These are phyloP conservation scores for Dipteronia sinensis DNA, from an alignment of 345 rosid genomes.

Conservation along the genomic window DNA sequence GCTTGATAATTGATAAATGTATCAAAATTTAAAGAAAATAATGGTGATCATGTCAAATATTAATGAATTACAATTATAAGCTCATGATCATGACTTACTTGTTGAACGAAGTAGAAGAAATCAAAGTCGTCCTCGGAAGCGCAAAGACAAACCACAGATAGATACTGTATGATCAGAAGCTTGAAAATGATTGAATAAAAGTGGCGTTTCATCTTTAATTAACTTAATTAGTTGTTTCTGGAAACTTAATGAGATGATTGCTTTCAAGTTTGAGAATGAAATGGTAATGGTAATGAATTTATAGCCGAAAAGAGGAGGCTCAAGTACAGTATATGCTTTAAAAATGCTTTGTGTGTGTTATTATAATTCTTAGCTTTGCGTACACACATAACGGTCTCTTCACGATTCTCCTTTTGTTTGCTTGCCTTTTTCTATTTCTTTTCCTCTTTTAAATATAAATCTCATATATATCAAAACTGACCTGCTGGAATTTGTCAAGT, in stretches of 20 bases:
- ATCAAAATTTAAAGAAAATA: not conserved
- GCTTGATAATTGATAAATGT: not conserved
- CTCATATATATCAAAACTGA: too few relatives aligned
- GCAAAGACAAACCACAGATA: conserved; percentile 43
- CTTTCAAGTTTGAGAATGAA: not conserved
- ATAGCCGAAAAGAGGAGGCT: not conserved
- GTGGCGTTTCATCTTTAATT: conserved; percentile 24
- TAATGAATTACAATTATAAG: not conserved
- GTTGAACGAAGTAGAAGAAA: conserved; percentile 89
- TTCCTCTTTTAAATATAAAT: not conserved
- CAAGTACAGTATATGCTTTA: not conserved
- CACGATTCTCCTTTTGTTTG: not conserved
- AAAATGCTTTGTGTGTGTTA: not conserved
- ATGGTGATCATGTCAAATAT: not conserved
- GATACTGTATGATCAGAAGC: conserved; percentile 44
- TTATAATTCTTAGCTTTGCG: not conserved
- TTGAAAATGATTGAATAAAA: conserved; percentile 29
- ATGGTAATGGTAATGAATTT: not conserved
- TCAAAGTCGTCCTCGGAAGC: conserved; percentile 63
- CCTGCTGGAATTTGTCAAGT: too few relatives aligned
- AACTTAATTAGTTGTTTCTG: not conserved
- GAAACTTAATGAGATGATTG: not conserved
- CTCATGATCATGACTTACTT: conserved; percentile 32
- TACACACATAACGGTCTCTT: conserved; percentile 2
- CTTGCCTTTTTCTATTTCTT: conserved; percentile 11